These are phyloP conservation scores for Rhizopogon rudus DNA, from an alignment of 768 basidiomycete genomes.

Conservation along the genomic window DNA sequence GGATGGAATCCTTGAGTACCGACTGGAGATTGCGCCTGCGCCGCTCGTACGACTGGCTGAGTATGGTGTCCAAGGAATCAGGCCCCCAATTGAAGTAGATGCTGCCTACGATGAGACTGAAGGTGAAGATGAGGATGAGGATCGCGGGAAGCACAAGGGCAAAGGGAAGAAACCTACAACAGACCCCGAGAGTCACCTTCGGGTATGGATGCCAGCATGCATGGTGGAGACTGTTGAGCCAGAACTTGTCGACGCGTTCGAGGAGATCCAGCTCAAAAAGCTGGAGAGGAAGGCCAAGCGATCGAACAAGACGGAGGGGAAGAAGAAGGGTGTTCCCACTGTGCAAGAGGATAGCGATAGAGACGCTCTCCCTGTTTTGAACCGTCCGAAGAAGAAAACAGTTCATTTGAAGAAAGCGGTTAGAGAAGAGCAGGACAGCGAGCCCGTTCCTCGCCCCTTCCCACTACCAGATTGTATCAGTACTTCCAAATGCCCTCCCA, in stretches of 20 bases:
- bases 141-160: slow-evolving; percentile 25
- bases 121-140: slow-evolving; percentile 43
- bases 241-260: slow-evolving; percentile 55
- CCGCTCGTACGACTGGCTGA: slow-evolving; percentile 62
- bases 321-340: slow-evolving; percentile 14
- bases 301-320: slow-evolving; percentile 25
- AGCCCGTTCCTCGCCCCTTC: neutral
- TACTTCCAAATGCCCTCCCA: neutral
- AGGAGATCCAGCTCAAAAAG: slow-evolving; percentile 45
- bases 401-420: neutral
- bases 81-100: slow-evolving; percentile 40
- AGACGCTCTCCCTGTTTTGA: neutral
- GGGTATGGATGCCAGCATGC: slow-evolving; percentile 81
- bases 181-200: slow-evolving; percentile 47
- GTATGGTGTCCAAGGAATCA: slow-evolving; percentile 59
- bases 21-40: slow-evolving; percentile 68
- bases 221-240: slow-evolving; percentile 71
- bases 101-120: slow-evolving; percentile 47
- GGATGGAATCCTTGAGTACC: slow-evolving; percentile 70
- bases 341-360: slow-evolving; percentile 4
- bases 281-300: slow-evolving; percentile 40
- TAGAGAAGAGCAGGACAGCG: neutral
- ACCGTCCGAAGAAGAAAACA: neutral
- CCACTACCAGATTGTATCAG: neutral
- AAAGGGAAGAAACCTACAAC: slow-evolving; percentile 37